Percentiles rank a stretch among this genome's conserved stretches.
phyloP scores from a whole-genome alignment of 305 asterid genomes.

The Caryopteris hybrid region DNA sequence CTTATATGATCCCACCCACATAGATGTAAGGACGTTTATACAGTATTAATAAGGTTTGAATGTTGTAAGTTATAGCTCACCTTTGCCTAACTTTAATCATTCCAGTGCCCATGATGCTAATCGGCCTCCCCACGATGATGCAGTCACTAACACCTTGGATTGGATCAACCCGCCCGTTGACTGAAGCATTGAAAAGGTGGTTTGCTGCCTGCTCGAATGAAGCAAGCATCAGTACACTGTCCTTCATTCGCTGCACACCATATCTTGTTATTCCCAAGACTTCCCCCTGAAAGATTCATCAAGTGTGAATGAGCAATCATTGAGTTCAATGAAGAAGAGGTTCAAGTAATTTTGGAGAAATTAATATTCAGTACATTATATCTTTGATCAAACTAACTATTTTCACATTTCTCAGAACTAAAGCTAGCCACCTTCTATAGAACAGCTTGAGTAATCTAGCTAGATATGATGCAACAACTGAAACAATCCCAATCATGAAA shows the following conservation, averaged over 20 bases:
- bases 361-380: too few species aligned
- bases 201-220: conserved; percentile 87
- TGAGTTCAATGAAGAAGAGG: too few species aligned
- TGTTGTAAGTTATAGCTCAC: conserved; percentile 25
- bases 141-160: conserved; percentile 90
- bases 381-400: too few species aligned
- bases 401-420: too few species aligned
- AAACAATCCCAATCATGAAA: too few species aligned
- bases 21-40: neutral
- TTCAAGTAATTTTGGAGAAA: too few species aligned
- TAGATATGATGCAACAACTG: too few species aligned
- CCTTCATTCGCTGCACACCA: conserved; percentile 82
- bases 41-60: too few species aligned
- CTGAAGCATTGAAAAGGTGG: conserved; percentile 84
- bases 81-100: conserved; percentile 82
- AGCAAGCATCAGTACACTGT: conserved; percentile 85
- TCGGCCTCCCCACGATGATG: conserved; percentile 89
- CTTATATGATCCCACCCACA: neutral
- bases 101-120: conserved; percentile 84
- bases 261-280: conserved; percentile 79
- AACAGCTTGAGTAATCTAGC: too few species aligned
- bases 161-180: conserved; percentile 65
- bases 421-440: too few species aligned
- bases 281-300: conserved; percentile 63
- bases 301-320: too few species aligned